These are phyloP conservation scores for Penicillium lividum DNA, from an alignment of 495 filamentous ascomycete genomes.

Conservation along the genomic window DNA sequence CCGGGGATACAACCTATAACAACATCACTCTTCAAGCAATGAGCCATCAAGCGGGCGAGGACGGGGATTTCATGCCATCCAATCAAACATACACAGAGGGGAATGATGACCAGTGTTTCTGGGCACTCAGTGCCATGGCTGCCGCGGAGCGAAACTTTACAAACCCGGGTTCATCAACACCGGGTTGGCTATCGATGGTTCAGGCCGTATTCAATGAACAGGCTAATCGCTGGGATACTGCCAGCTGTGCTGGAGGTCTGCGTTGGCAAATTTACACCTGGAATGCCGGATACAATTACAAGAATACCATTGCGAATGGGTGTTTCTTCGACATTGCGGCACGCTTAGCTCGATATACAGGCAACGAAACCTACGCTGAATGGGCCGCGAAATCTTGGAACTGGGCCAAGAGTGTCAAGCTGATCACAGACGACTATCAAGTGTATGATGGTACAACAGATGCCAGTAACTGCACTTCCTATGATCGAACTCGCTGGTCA, in stretches of 20 bases:
- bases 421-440: constrained; percentile 57
- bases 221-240: constrained; percentile 64
- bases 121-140: constrained; percentile 74
- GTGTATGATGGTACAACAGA: constrained; percentile 63
- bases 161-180: constrained; percentile 48
- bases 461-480: constrained; percentile 33
- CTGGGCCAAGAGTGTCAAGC: constrained; percentile 61
- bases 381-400: constrained; percentile 70
- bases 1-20: constrained; percentile 71
- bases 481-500: constrained; percentile 16
- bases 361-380: constrained; percentile 69
- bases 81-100: constrained; percentile 75
- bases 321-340: constrained; percentile 76
- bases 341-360: constrained; percentile 69
- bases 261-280: constrained; percentile 78
- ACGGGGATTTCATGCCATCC: constrained; percentile 68
- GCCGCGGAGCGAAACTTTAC: constrained; percentile 74
- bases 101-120: constrained; percentile 84
- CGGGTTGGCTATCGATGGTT: constrained; percentile 70
- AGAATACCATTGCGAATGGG: constrained; percentile 74
- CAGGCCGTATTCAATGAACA: constrained; percentile 76
- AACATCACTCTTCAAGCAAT: constrained; percentile 62
- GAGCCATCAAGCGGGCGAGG: constrained; percentile 62
- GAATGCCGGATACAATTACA: constrained; percentile 74
- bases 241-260: constrained; percentile 66